Evolutionary conservation across 2,329 filamentous ascomycete species (phyloP).

Genomic region (Ophioceras dolichostomum): DNA sequence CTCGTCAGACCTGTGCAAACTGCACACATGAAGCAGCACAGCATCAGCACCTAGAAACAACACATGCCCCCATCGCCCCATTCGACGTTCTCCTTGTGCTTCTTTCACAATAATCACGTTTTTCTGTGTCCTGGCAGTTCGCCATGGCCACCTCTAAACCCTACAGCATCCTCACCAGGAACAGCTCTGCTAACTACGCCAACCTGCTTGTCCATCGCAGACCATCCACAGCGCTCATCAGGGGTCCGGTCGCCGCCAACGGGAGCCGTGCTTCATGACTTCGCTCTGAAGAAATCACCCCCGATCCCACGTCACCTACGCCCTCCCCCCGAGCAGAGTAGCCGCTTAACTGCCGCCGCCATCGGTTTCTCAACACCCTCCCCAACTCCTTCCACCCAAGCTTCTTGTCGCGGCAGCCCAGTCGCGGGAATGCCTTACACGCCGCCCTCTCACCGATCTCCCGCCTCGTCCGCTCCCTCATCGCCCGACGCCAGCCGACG

Average conservation of each 20-base stretch:
- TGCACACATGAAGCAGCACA: too few species aligned
- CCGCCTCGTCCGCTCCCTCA: constrained; percentile 42
- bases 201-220: neutral
- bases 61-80: too few species aligned
- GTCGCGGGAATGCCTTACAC: constrained; percentile 70
- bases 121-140: neutral
- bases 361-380: neutral
- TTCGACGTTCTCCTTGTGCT: neutral
- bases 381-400: neutral
- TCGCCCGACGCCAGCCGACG: constrained; percentile 47
- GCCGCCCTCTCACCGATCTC: constrained; percentile 58
- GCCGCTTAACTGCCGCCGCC: neutral
- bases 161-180: neutral
- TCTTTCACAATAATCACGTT: neutral
- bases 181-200: neutral
- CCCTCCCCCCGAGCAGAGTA: neutral
- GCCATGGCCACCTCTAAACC: constrained; percentile 1
- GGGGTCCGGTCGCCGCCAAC: neutral
- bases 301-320: neutral
- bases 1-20: too few species aligned
- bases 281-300: neutral
- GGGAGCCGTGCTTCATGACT: constrained; percentile 1
- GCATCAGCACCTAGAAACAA: too few species aligned
- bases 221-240: neutral
- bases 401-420: constrained; percentile 9